Evolutionary conservation across 2,329 filamentous ascomycete species (phyloP).

Genomic region (Exophiala lecanii-corni): DNA sequence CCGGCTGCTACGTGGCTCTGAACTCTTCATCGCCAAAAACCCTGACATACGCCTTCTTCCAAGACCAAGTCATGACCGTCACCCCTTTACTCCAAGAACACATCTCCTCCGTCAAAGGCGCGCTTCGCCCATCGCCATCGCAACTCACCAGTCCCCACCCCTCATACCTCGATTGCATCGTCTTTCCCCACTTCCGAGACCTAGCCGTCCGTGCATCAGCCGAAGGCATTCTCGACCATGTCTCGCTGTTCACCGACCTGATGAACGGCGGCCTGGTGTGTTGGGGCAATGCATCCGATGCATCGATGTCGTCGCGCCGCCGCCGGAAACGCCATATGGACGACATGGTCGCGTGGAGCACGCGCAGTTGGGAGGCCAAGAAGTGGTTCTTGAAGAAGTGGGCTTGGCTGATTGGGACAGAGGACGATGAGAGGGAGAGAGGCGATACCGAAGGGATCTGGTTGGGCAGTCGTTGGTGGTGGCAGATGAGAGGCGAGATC

Average conservation of each 20-base stretch:
- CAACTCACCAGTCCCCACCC: conserved; percentile 19
- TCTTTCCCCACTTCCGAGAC: conserved; percentile 22
- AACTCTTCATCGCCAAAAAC: conserved; percentile 5
- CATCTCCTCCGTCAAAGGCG: conserved; percentile 6
- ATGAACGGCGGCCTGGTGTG: conserved; percentile 35
- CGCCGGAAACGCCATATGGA: conserved; percentile 19
- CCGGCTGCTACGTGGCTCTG: conserved; percentile 14
- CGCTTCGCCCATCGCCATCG: conserved; percentile 14
- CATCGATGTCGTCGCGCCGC: background rate
- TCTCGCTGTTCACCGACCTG: conserved; percentile 37
- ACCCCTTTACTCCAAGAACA: conserved; percentile 13
- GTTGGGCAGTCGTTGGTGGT: conserved; percentile 21
- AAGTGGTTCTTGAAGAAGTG: conserved; percentile 45
- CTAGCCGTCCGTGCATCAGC: conserved; percentile 15
- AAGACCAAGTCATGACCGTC: conserved; percentile 4
- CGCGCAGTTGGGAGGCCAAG: conserved; percentile 43
- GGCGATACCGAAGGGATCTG: conserved; percentile 19
- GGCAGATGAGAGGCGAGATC: conserved; percentile 18
- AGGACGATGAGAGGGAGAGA: conserved; percentile 22
- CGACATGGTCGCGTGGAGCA: conserved; percentile 40
- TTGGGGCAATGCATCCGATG: conserved; percentile 31
- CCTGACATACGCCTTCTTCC: conserved; percentile 7
- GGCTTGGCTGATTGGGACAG: conserved; percentile 26
- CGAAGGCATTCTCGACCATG: conserved; percentile 32
- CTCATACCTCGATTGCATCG: conserved; percentile 22